Evolutionary conservation across 345 rosid genomes (phyloP), one percentile per base, ranked within the genome.

Genomic region (Heritiera littoralis): DNA sequence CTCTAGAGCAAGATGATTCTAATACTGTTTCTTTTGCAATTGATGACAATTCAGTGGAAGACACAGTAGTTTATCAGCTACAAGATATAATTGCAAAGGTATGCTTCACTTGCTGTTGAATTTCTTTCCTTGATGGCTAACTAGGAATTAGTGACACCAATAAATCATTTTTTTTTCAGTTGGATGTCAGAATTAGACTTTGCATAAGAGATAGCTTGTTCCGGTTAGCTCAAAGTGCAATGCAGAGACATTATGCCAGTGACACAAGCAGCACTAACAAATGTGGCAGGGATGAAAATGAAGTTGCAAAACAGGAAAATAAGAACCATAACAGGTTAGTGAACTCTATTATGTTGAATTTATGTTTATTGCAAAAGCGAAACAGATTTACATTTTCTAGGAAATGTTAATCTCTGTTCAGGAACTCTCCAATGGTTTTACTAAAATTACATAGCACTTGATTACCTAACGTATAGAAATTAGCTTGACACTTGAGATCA

Each of bases 171-270:
- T 79, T 81, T 43, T 66, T 59, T 66, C 92, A 96, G 98, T 79
- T 94, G 91, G 94, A 94, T 79, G 78, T 80, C 82, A 84, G 88
- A 82, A 82, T 84, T 77, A 88, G 98, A 90, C 88, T 92, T 56
- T 89, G 92, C 78, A 89, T 92, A 35, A 89, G 99, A 46, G 98
- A 92, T 89, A 96, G 99, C 94, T 92, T 96, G 92, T 90, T 87
- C 88, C 94, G 98, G 84, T 80, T 96, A 89, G 95, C 98, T 80
- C 94, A 92, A 87, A 91, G 92, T 80, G 94, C 97, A n/a, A 77
- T 80, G 83, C 92, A 88, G 79, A 92, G 98, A 89, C 93, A 91
- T 83, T 81, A 79, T 72, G 80, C 89, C 49, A 79, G 86, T 81
- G 91, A 88, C 81, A 79, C 89, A 60, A 79, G 87, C 80, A 88